Percentiles rank a stretch among this genome's conserved stretches.
phyloP scores from a whole-genome alignment of 2,329 filamentous ascomycete genomes.

The Leptosphaerulina australis region DNA sequence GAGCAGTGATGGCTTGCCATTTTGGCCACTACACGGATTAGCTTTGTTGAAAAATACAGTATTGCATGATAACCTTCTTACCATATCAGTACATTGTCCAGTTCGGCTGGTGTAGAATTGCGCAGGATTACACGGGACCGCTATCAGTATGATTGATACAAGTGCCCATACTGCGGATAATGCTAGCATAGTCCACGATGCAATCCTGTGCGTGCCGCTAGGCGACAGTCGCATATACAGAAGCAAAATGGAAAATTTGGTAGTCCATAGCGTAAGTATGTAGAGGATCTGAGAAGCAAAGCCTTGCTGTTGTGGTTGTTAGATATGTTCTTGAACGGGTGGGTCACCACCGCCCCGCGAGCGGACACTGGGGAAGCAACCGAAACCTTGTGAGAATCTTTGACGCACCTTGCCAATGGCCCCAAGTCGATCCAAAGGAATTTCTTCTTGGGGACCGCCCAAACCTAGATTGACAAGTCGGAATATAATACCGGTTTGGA shows the following conservation, averaged over 20 bases:
- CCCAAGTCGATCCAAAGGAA: slow-evolving; percentile 25
- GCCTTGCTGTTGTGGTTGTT: slow-evolving; percentile 32
- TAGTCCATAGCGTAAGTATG: slow-evolving; percentile 34
- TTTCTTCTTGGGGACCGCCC: slow-evolving; percentile 25
- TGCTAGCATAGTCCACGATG: slow-evolving; percentile 27
- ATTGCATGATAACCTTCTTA: slow-evolving; percentile 13
- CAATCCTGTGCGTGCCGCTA: slow-evolving; percentile 26
- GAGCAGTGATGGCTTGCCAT: slow-evolving; percentile 36
- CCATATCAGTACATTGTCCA: slow-evolving; percentile 28
- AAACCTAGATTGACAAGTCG: slow-evolving; percentile 34
- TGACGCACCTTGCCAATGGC: slow-evolving; percentile 35
- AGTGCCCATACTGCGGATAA: slow-evolving; percentile 32
- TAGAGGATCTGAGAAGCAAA: slow-evolving; percentile 42
- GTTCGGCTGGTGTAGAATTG: slow-evolving; percentile 25
- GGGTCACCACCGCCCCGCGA: slow-evolving; percentile 11
- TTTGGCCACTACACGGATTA: slow-evolving; percentile 31
- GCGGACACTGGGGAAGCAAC: slow-evolving; percentile 11
- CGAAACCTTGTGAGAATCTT: slow-evolving; percentile 16
- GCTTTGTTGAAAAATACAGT: not conserved
- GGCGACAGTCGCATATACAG: slow-evolving; percentile 41
- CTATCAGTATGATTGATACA: slow-evolving; percentile 33
- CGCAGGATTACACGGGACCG: slow-evolving; percentile 33
- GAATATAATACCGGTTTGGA: slow-evolving; percentile 35
- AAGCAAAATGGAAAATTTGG: slow-evolving; percentile 37
- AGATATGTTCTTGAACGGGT: slow-evolving; percentile 13